These are phyloP conservation scores for Xylaria sp. DNA, from an alignment of 2,329 filamentous ascomycete species.

Conservation along the genomic window DNA sequence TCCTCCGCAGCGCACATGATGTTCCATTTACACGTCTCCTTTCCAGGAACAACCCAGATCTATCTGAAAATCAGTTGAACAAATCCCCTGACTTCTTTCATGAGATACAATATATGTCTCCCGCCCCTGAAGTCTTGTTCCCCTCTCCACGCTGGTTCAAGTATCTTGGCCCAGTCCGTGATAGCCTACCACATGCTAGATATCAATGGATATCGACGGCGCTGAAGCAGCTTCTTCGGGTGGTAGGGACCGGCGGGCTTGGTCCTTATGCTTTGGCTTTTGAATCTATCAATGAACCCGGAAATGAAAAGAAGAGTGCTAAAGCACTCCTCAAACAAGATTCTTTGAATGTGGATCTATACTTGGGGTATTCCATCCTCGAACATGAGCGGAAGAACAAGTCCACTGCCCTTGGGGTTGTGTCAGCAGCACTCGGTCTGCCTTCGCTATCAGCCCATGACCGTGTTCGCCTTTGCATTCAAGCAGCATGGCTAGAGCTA, in stretches of 20 bases:
- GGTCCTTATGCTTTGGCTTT: conserved; percentile 78
- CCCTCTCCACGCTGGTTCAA: conserved; percentile 57
- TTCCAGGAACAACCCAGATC: conserved; percentile 11
- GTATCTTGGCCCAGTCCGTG: conserved; percentile 48
- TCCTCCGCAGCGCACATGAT: conserved; percentile 51
- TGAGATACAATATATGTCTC: conserved; percentile 43
- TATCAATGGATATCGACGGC: conserved; percentile 61
- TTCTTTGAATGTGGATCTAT: conserved; percentile 73
- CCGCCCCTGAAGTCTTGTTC: conserved; percentile 63
- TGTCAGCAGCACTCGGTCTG: conserved; percentile 70
- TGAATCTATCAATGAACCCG: conserved; percentile 65
- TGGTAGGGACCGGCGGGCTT: conserved; percentile 61
- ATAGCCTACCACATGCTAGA: conserved; percentile 50
- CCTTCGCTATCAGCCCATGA: conserved; percentile 39
- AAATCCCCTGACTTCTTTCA: conserved; percentile 42
- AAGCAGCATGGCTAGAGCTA: conserved; percentile 77
- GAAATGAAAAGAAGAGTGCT: conserved; percentile 73
- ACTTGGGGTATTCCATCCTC: conserved; percentile 81
- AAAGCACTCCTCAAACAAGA: conserved; percentile 78
- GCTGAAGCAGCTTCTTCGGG: conserved; percentile 67
- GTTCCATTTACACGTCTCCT: conserved; percentile 38
- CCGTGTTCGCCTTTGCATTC: conserved; percentile 63
- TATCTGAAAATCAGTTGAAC: conserved; percentile 34
- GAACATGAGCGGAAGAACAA: conserved; percentile 70
- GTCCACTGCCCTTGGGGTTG: conserved; percentile 70